phyloP scores from a whole-genome alignment of 148 eudicot species.

The Silene uniflora region DNA sequence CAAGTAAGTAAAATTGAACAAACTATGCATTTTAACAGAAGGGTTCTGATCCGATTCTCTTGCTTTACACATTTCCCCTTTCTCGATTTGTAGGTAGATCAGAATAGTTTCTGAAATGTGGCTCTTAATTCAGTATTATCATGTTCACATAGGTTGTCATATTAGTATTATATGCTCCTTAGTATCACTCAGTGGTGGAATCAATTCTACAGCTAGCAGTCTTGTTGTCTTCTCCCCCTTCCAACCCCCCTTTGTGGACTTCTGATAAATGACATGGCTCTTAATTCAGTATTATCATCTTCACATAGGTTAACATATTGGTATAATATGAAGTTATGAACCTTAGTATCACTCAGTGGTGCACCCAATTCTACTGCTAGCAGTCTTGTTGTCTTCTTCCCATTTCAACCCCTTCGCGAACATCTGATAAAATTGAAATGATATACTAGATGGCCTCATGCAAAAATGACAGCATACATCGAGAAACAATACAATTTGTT shows the following conservation, averaged over 20 bases:
- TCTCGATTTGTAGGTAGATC: neutral
- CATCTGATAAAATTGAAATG: neutral
- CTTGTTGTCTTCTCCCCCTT: neutral
- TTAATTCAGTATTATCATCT: too few species aligned
- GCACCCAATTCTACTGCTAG: neutral
- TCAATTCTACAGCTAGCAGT: neutral
- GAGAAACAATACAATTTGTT: neutral
- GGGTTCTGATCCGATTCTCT: neutral
- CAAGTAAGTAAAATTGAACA: constrained; percentile 47
- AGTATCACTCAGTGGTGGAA: neutral
- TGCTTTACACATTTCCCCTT: neutral
- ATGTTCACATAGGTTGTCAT: neutral
- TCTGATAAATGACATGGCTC: neutral
- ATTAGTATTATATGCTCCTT: neutral
- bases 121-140: neutral
- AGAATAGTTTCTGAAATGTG: neutral
- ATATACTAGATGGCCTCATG: neutral
- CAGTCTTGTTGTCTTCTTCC: neutral
- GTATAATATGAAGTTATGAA: too few species aligned
- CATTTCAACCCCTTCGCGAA: neutral
- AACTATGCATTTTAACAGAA: neutral
- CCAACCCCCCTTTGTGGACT: neutral
- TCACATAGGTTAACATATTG: too few species aligned
- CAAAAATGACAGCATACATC: neutral
- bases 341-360: too few species aligned